Evolutionary conservation across 2,329 filamentous ascomycete genomes (phyloP).

Genomic region (Lasiodiplodia theobromae): DNA sequence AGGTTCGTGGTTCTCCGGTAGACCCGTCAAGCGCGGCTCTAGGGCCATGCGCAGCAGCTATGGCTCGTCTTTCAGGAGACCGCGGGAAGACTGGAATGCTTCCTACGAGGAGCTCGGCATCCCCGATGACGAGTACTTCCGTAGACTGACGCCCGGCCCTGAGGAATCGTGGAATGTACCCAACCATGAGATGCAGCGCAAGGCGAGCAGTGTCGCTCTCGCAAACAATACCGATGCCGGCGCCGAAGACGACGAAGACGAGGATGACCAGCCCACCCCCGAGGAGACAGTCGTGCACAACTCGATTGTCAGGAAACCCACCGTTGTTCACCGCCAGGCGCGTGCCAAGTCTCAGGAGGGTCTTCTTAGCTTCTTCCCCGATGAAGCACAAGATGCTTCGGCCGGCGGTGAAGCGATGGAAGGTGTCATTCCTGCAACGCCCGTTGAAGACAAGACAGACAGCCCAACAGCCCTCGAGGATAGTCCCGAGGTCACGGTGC

Average conservation of each 20-base stretch:
- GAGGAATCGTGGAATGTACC: constrained; percentile 46
- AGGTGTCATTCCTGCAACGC: constrained; percentile 43
- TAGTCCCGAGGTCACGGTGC: constrained; percentile 44
- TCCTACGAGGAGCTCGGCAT: constrained; percentile 71
- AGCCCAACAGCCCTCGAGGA: constrained; percentile 42
- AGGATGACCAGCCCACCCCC: constrained; percentile 34
- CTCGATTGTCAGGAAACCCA: constrained; percentile 64
- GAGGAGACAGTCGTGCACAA: constrained; percentile 55
- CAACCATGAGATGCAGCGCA: constrained; percentile 35
- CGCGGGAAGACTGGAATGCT: constrained; percentile 62
- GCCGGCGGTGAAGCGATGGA: constrained; percentile 41
- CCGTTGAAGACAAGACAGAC: constrained; percentile 39
- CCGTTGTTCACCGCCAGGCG: constrained; percentile 67
- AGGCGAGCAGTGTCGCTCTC: constrained; percentile 56
- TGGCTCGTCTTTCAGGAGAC: constrained; percentile 51
- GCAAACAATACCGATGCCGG: constrained; percentile 39
- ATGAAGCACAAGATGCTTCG: constrained; percentile 37
- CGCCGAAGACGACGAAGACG: constrained; percentile 58
- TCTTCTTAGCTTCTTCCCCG: constrained; percentile 58
- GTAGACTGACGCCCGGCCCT: constrained; percentile 57
- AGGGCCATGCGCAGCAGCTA: constrained; percentile 56
- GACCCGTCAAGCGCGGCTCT: constrained; percentile 60
- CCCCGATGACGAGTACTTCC: constrained; percentile 78
- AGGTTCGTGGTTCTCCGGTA: constrained; percentile 92
- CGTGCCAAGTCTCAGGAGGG: constrained; percentile 69